These are phyloP conservation scores for Xylaria sp. DNA, from an alignment of 2,329 filamentous ascomycete species.

Conservation along the genomic window DNA sequence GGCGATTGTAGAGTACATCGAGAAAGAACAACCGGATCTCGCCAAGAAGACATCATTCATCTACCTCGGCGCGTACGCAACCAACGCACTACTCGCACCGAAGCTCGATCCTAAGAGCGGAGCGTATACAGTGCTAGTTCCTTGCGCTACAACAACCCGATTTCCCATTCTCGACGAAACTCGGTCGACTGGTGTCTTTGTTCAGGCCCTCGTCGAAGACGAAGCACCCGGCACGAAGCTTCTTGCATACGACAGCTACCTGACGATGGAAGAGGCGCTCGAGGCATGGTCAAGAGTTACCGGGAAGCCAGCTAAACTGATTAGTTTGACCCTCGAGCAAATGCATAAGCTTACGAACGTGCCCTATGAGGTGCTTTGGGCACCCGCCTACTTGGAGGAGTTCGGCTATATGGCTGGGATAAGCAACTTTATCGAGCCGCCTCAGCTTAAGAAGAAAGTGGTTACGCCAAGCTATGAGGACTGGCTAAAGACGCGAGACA, in stretches of 20 bases:
- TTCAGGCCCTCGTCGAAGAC: slow-evolving; percentile 56
- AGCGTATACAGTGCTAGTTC: slow-evolving; percentile 50
- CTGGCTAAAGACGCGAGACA: slow-evolving; percentile 44
- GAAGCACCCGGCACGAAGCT: slow-evolving; percentile 55
- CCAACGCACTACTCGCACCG: slow-evolving; percentile 49
- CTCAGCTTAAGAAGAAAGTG: slow-evolving; percentile 52
- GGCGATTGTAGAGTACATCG: slow-evolving; percentile 47
- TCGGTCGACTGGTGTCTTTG: slow-evolving; percentile 57
- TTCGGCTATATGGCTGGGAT: slow-evolving; percentile 56
- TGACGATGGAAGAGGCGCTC: slow-evolving; percentile 50
- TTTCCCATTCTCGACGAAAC: slow-evolving; percentile 56
- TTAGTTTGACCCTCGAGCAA: slow-evolving; percentile 47
- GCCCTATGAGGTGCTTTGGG: slow-evolving; percentile 48
- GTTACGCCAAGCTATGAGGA: slow-evolving; percentile 48
- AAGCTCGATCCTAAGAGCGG: slow-evolving; percentile 46
- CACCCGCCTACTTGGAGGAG: slow-evolving; percentile 34
- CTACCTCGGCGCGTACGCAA: slow-evolving; percentile 50
- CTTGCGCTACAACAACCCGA: slow-evolving; percentile 39
- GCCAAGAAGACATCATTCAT: slow-evolving; percentile 49
- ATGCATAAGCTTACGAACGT: slow-evolving; percentile 53
- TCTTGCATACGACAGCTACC: slow-evolving; percentile 57
- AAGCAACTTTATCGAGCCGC: slow-evolving; percentile 54
- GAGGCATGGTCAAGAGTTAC: slow-evolving; percentile 53
- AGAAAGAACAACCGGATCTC: slow-evolving; percentile 42
- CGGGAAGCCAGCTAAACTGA: slow-evolving; percentile 51